Evolutionary conservation across 257 asterid genomes (phyloP), one percentile per base, ranked within the genome.

Genomic region (Przewalskia tangutica): DNA sequence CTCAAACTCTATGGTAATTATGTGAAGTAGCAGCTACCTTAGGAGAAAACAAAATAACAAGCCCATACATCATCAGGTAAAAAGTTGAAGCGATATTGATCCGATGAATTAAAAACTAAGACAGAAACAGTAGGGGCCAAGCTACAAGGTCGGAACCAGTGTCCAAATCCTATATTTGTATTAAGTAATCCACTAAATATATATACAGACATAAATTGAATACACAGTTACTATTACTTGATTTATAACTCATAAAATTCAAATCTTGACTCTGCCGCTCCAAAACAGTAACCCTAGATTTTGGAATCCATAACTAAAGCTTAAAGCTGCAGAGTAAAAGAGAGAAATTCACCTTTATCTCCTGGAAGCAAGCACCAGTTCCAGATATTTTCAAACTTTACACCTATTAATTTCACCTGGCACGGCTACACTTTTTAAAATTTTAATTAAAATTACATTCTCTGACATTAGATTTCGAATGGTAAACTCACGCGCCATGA

Each of bases 311-410:
- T 82, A 82, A 65, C 86, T 73, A 77, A 38, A 67, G 70, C 81
- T 2, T 81, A 59, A 76, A 51, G 38, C 73, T 44, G 77, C 62
- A 71, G 17, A 87, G 88, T 81, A 88, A 80, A 90, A 84, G 85
- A 88, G 27, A 38, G 48, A 77, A 53, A 82, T 83, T 66, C 64
- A 90, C 95, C 97, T 85, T 84, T 84, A 79, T 86, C 86, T 84
- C 86, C 71, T 86, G 55, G 84, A 59, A 34, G 12, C 23, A 16
- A 86, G 63, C 2, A 58, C 23, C 81, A 84, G 86, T 60, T 77
- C 81, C 77, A 65, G 83, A 80, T 71, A 46, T 46, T 71, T 71
- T 71, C 58, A 71, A 3, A 4, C 51, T 81, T 83, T 87, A 87
- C 88, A 80, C 17, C 27, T 18, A 70, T 27, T 48, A 12, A 40